Base-by-base conservation (phyloP, 2,329 filamentous ascomycete genomes). In the Botryotinia calthae region DNA sequence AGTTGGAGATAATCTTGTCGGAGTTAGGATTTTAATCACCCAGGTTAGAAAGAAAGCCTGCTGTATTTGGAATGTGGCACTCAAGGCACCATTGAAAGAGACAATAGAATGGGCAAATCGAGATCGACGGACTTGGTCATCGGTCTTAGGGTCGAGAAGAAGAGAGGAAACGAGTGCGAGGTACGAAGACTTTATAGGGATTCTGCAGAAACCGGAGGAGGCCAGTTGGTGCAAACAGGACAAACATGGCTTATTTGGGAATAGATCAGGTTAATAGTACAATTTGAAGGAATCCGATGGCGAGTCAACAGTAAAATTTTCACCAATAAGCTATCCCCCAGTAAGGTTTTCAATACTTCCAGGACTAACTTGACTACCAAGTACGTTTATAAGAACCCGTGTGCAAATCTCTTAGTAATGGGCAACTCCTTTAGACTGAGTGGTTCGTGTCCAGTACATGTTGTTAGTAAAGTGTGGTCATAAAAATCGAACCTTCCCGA, bases 181-280 rank as follows among this genome's bases (percentile, higher is more conserved):
- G 31, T n/a, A 31, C 28, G 31, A 0, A 61, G 58, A 40, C 12
- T 61, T 61, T 61, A 61, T 61, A 61, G 58, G n/a, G 14, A 34
- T 61, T 61, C 22, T 34, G 10, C 42, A 4, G 8, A n/a, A 9
- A 5, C 8, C 12, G 12, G 31, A 16, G 10, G 6, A 25, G n/a
- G n/a, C 62, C 62, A 46, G 62, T 37, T 34, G 12, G 4, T 48
- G 28, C 42, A 65, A 34, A 48, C 4, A n/a, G 28, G 28, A 34
- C 28, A 65, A 48, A 48, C 62, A 48, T 65, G 62, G 62, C 42
- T 65, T 34, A 18, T 65, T 65, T 65, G 28, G 62, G 62, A 3
- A 65, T 37, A 25, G 44, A 5, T 25, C 18, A 9, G 42, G 16
- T 7, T 28, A 8, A 14, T 48, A 20, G 16, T 48, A 31, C 56